phyloP scores from a whole-genome alignment of 2,329 filamentous ascomycete species.

The Nigrospora oryzae region DNA sequence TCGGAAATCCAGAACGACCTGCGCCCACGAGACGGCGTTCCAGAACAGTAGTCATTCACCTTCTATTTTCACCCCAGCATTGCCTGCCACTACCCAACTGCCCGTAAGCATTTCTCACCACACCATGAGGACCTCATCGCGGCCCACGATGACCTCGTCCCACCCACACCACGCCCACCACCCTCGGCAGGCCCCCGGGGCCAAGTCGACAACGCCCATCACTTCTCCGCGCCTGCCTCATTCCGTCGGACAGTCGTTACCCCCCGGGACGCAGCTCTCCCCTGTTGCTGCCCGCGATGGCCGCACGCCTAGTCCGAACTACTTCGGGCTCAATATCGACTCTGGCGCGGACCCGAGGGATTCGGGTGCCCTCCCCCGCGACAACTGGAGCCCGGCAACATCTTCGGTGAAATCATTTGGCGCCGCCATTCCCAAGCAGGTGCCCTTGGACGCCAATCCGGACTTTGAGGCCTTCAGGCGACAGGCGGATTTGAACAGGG shows the following conservation, averaged over 20 bases:
- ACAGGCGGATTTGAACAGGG: slow-evolving; percentile 58
- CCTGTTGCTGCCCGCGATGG: slow-evolving; percentile 27
- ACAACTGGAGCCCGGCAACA: slow-evolving; percentile 67
- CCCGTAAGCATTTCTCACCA: slow-evolving; percentile 12
- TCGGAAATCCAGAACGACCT: too few species aligned
- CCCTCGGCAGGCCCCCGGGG: slow-evolving; percentile 25
- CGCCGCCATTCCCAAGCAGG: slow-evolving; percentile 57
- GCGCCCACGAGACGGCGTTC: too few species aligned
- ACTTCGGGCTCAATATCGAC: slow-evolving; percentile 72
- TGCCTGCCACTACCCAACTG: too few species aligned
- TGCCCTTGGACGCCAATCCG: slow-evolving; percentile 67
- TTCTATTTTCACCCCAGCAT: too few species aligned
- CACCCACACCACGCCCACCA: slow-evolving; percentile 16
- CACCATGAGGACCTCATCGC: slow-evolving; percentile 23
- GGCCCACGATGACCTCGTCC: slow-evolving; percentile 17
- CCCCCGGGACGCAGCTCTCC: slow-evolving; percentile 36
- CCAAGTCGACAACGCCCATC: slow-evolving; percentile 37
- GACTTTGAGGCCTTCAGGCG: slow-evolving; percentile 75
- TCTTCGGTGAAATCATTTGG: slow-evolving; percentile 64
- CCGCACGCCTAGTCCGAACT: slow-evolving; percentile 65
- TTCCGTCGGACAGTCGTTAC: slow-evolving; percentile 46
- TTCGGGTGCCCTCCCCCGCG: slow-evolving; percentile 53
- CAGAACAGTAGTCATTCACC: too few species aligned
- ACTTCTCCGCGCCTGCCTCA: slow-evolving; percentile 42
- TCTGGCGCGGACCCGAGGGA: slow-evolving; percentile 51